phyloP scores from a whole-genome alignment of 176 grass and related monocot species.

The Canna indica region DNA sequence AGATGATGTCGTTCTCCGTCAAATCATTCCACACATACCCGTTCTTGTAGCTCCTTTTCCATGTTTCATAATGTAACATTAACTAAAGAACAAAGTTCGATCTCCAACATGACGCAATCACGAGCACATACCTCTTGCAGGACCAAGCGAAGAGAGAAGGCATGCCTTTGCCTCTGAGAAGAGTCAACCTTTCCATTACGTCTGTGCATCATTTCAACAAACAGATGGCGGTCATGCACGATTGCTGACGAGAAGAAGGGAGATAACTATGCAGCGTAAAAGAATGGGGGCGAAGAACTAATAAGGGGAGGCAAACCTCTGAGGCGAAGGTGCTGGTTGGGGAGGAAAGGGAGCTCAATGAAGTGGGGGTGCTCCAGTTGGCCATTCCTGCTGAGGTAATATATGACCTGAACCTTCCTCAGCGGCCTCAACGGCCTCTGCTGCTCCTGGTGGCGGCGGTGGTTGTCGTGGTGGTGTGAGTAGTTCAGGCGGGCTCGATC shows the following conservation, averaged over 20 bases:
- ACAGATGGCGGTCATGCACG: neutral
- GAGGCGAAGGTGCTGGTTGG: constrained; percentile 77
- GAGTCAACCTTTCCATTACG: constrained; percentile 64
- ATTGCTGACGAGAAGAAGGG: neutral
- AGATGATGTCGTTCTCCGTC: constrained; percentile 77
- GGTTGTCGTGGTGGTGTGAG: constrained; percentile 9
- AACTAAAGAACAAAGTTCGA: neutral
- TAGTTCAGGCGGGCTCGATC: constrained; percentile 41
- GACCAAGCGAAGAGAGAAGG: constrained; percentile 92
- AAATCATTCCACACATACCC: constrained; percentile 99
- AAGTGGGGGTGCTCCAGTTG: constrained; percentile 97
- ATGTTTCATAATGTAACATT: neutral
- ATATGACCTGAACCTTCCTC: constrained; percentile 80
- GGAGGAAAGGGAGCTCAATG: constrained; percentile 77
- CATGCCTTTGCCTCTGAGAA: constrained; percentile 86
- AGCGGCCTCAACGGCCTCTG: constrained; percentile 28
- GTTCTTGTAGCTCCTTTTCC: constrained; percentile 85
- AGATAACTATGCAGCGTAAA: too few relatives aligned
- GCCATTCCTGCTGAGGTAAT: constrained; percentile 92
- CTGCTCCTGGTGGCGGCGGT: neutral
- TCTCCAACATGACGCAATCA: neutral
- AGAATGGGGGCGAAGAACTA: too few relatives aligned
- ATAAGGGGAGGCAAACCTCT: constrained; percentile 36
- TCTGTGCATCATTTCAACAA: constrained; percentile 27
- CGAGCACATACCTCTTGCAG: constrained; percentile 60